These are phyloP conservation scores for Gymnopilus dilepis DNA, from an alignment of 768 basidiomycete genomes.

Conservation along the genomic window DNA sequence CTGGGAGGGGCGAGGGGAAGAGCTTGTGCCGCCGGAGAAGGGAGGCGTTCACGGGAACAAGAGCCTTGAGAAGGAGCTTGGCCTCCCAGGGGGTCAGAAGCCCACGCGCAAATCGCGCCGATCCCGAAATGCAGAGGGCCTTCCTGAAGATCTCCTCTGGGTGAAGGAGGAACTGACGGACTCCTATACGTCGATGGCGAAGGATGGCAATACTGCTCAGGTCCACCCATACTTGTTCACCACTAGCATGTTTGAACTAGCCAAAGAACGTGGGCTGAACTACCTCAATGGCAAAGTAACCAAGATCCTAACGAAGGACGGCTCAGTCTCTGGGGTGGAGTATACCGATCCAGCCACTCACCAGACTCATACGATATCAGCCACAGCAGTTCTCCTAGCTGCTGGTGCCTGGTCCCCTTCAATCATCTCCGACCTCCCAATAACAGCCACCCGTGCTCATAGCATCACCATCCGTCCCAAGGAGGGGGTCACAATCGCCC, in stretches of 20 bases:
- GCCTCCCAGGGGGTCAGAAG: slow-evolving; percentile 40
- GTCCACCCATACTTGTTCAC: slow-evolving; percentile 82
- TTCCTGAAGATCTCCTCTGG: slow-evolving; percentile 61
- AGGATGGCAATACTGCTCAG: slow-evolving; percentile 66
- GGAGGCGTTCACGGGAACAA: slow-evolving; percentile 41
- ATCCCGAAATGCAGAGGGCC: slow-evolving; percentile 35
- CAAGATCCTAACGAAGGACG: slow-evolving; percentile 43
- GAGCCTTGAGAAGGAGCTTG: slow-evolving; percentile 62
- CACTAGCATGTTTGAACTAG: slow-evolving; percentile 69
- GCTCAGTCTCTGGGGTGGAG: slow-evolving; percentile 55
- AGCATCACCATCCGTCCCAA: slow-evolving; percentile 68
- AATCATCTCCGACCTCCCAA: slow-evolving; percentile 60
- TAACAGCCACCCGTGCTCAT: slow-evolving; percentile 71
- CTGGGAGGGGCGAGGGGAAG: slow-evolving; percentile 71
- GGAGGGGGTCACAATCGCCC: slow-evolving; percentile 53
- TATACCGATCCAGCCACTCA: slow-evolving; percentile 37
- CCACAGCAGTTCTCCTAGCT: slow-evolving; percentile 74
- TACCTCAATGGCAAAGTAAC: slow-evolving; percentile 53
- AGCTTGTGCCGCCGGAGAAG: slow-evolving; percentile 27
- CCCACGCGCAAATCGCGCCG: slow-evolving; percentile 25
- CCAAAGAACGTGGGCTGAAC: slow-evolving; percentile 55
- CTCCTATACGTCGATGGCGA: slow-evolving; percentile 65
- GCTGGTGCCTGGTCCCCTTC: slow-evolving; percentile 88
- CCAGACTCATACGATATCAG: slow-evolving; percentile 44
- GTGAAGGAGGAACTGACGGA: slow-evolving; percentile 62